These are phyloP conservation scores for Lophiotrema nucula DNA, from an alignment of 495 filamentous ascomycete species.

Conservation along the genomic window DNA sequence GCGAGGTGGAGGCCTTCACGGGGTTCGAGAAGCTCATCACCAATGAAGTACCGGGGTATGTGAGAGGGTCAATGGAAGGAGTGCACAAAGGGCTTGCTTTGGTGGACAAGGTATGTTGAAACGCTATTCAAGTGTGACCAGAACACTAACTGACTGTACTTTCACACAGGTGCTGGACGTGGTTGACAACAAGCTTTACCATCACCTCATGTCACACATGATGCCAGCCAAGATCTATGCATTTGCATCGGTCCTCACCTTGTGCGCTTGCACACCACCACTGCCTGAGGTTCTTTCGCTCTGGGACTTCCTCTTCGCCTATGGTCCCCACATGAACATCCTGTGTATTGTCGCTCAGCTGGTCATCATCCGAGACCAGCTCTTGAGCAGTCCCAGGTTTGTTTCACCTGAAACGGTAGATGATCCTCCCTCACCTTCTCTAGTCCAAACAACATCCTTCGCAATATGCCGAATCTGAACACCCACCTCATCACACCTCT, in stretches of 20 bases:
- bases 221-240: conserved; percentile 93
- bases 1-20: conserved; percentile 90
- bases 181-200: conserved; percentile 83
- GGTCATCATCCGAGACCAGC: conserved; percentile 77
- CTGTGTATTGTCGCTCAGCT: conserved; percentile 97
- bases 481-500: conserved; percentile 77
- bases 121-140: too few species aligned
- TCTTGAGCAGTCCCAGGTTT: conserved; percentile 80
- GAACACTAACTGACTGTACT: too few species aligned
- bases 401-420: conserved; percentile 25
- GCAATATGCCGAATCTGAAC: conserved; percentile 83
- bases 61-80: conserved; percentile 93
- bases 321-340: conserved; percentile 91
- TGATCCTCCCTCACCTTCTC: conserved; percentile 9
- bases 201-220: conserved; percentile 77
- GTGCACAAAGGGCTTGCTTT: conserved; percentile 88
- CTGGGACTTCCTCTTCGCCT: conserved; percentile 99
- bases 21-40: conserved; percentile 89
- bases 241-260: conserved; percentile 92
- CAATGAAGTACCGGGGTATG: conserved; percentile 87
- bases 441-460: conserved; percentile 86
- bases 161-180: conserved; percentile 85
- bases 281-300: conserved; percentile 88
- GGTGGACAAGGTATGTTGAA: conserved; percentile 88
- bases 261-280: conserved; percentile 96